A percentile compares a stretch with the other conserved stretches of the same genome.
These are phyloP conservation scores for Candida lessepsii DNA, from an alignment of 805 yeast species.

Conservation along the genomic window DNA sequence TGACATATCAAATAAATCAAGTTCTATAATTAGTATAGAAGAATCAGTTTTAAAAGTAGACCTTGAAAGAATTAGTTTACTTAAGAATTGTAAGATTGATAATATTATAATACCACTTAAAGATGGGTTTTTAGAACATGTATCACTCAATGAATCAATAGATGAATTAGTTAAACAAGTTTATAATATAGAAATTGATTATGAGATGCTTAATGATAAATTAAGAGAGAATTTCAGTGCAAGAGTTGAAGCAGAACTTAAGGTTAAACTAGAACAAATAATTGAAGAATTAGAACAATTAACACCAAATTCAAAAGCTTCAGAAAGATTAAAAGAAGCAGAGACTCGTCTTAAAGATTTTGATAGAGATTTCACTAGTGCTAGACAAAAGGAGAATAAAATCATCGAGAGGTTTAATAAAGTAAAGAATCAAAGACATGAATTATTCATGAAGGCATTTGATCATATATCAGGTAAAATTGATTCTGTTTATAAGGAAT, in stretches of 20 bases:
- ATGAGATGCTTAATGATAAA: constrained; percentile 41
- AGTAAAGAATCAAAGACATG: constrained; percentile 58
- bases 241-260: constrained; percentile 38
- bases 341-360: constrained; percentile 56
- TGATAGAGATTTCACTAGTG: constrained; percentile 61
- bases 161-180: constrained; percentile 39
- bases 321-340: constrained; percentile 70
- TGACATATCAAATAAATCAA: constrained; percentile 28
- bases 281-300: constrained; percentile 44
- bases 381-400: constrained; percentile 59
- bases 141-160: constrained; percentile 59
- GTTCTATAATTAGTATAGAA: constrained; percentile 41
- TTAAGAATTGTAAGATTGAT: constrained; percentile 75
- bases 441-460: constrained; percentile 68
- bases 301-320: constrained; percentile 82
- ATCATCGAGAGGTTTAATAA: constrained; percentile 55
- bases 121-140: constrained; percentile 57
- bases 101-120: constrained; percentile 61
- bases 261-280: constrained; percentile 32
- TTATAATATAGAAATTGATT: constrained; percentile 55
- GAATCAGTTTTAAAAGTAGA: constrained; percentile 55
- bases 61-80: constrained; percentile 54
- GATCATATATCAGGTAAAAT: constrained; percentile 71
- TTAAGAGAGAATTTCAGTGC: constrained; percentile 42
- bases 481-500: constrained; percentile 78